Base-by-base conservation (phyloP, 2,329 filamentous ascomycete genomes). In the Periconia sp. region DNA sequence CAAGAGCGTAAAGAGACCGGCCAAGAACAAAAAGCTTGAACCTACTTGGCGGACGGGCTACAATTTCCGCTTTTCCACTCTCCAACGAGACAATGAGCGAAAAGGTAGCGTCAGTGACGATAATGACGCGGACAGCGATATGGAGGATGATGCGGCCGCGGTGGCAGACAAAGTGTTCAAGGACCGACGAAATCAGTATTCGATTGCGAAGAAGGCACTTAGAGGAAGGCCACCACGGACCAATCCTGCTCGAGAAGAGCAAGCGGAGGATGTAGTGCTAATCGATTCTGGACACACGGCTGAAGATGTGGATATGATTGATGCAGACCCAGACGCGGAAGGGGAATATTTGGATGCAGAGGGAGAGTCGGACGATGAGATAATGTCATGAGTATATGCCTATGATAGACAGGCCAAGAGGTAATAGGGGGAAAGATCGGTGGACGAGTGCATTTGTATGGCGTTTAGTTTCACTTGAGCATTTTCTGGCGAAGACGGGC, bases 1-100 rank as follows among this genome's bases (percentile, higher is more conserved):
- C n/a, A 45, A 61, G 21, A 54, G 65, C 36, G 58, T 67, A 30
- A 61, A 58, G 38, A 54, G 58, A 29, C 61, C 57, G 24, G 46
- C 36, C 10, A 54, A 50, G 31, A 55, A 52, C 15, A 46, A 55
- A 15, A 42, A 52, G 8, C 48, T 59, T 23, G 56, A 39, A 26
- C 48, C 50, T 7, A 35, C 37, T 19, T 64, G 57, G 62, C 56
- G 54, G 11, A 51, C 56, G 11, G 40, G 52, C 21, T 57, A 61
- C 16, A 57, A 61, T 28, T 26, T 54, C 9, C 3, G 29, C 23
- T 24, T 25, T 10, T 15, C 41, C 28, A 26, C 35, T 28, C 2
- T 22, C 17, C 21, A 38, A 28, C n/a, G 23, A 15, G 26, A 18
- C 15, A 42, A 31, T 12, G n/a, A n/a, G n/a, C n/a, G n/a, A n/a